These are phyloP conservation scores for Termitomyces sp. DNA, from an alignment of 768 basidiomycete species.

Conservation along the genomic window DNA sequence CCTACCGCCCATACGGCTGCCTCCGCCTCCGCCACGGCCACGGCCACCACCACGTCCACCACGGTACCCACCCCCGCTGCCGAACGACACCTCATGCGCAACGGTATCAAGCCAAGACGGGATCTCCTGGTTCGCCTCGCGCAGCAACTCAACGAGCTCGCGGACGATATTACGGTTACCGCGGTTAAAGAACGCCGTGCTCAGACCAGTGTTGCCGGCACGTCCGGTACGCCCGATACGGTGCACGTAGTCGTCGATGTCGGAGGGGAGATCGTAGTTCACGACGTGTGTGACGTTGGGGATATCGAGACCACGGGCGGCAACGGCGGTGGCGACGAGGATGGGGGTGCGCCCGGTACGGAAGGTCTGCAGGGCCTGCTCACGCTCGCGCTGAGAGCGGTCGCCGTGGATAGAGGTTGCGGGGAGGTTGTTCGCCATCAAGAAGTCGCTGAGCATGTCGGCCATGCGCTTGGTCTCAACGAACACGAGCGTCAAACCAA, in stretches of 20 bases:
- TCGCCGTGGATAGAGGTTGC: constrained; percentile 99
- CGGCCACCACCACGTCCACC: constrained; percentile 50
- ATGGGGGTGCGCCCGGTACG: constrained; percentile 92
- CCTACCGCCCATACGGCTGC: constrained; percentile 42
- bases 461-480: constrained; percentile 99
- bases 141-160: constrained; percentile 88
- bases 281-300: constrained; percentile 99
- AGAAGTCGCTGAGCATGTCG: constrained; percentile 95
- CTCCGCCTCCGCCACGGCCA: constrained; percentile 50
- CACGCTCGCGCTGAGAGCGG: constrained; percentile 96
- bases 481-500: constrained; percentile 90
- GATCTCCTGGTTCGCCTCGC: constrained; percentile 95
- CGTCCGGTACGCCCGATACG: constrained; percentile 98
- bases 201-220: constrained; percentile 95
- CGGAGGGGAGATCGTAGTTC: constrained; percentile 96
- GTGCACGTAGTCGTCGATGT: constrained; percentile 99
- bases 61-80: constrained; percentile 49
- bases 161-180: constrained; percentile 91
- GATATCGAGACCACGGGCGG: constrained; percentile 98
- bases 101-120: constrained; percentile 89
- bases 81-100: constrained; percentile 76
- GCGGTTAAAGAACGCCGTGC: constrained; percentile 95
- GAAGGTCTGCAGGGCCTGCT: constrained; percentile 94
- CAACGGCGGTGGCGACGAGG: constrained; percentile 97
- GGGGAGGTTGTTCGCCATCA: constrained; percentile 75